Conservation (phyloP, 805 yeast species). For the Wickerhamia fluorescens region DNA sequence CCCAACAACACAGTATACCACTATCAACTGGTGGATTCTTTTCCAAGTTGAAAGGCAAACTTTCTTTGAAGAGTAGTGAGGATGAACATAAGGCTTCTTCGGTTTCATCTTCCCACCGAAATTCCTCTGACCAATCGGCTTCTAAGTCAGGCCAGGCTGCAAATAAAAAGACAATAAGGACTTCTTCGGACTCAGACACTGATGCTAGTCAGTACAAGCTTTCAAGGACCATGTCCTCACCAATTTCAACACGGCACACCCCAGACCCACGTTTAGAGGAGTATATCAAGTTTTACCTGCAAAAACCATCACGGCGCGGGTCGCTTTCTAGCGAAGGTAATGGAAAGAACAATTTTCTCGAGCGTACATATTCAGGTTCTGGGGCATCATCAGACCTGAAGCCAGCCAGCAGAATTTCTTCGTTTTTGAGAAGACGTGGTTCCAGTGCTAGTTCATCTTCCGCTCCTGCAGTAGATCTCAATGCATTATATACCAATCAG, state of each 20-base stretch:
- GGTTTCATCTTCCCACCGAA: too few relatives aligned
- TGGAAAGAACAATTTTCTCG: too few relatives aligned
- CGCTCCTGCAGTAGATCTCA: neutral
- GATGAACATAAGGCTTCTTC: too few relatives aligned
- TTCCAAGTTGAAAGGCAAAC: conserved; percentile 29
- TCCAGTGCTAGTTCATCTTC: conserved; percentile 11
- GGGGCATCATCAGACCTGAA: neutral
- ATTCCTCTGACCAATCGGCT: too few relatives aligned
- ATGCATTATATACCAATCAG: neutral
- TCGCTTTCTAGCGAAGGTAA: conserved; percentile 1
- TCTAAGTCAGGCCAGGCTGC: neutral
- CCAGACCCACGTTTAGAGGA: conserved; percentile 30
- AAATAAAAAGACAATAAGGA: neutral
- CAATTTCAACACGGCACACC: conserved; percentile 2
- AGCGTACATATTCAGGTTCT: too few relatives aligned
- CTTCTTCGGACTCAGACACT: neutral
- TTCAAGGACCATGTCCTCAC: conserved; percentile 9
- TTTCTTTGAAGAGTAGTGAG: conserved; percentile 6
- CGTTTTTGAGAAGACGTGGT: conserved; percentile 6
- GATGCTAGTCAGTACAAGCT: conserved; percentile 1
- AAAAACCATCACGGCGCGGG: conserved; percentile 13
- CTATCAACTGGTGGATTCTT: conserved; percentile 22
- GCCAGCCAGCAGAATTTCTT: conserved; percentile 5
- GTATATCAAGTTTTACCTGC: conserved; percentile 27
- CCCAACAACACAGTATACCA: too few relatives aligned